Base-by-base conservation (phyloP, 1,284 basidiomycete genomes). In the Ceratobasidium sp. region DNA sequence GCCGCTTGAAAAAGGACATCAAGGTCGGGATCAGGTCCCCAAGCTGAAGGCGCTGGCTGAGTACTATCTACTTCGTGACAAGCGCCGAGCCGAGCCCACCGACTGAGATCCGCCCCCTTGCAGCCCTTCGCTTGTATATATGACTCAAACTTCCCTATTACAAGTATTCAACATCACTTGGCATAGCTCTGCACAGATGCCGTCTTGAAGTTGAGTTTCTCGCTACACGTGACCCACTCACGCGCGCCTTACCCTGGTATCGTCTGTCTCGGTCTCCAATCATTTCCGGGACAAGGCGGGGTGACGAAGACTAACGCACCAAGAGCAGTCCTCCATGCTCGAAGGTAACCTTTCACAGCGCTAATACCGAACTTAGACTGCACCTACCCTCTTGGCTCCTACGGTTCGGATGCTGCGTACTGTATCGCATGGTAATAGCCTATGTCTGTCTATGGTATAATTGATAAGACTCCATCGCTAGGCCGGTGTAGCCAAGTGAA, bases 71-170 rank as follows among this genome's bases (percentile, higher is more conserved):
- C 33, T 33, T 33, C 33, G 33, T 33, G 33, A 33, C 33, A 33
- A 63, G 60, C 60, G 60, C 60, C 60, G 60, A 63, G 60, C 60
- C 60, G 42, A 63, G 60, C 60, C 60, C 15, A 63, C n/a, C 26
- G 58, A 63, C 20, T 20, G 60, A 40, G 60, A 63, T 63, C 60
- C 60, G 60, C 60, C 60, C n/a, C 26, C 9, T 39, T 15, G n/a
- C n/a, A 33, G 60, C 39, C 39, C 12, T 55, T n/a, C 53, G 53
- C n/a, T n/a, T n/a, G 15, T 13, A 9, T n/a, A 20, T 40, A 39
- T 42, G 60, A 40, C 42, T 63, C 60, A 63, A 39, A 40, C 60
- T 9, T 13, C 7, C 23, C 46, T 49, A 33, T 33, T 60, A 39
- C 33, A 33, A 33, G 33, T 33, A 33, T 33, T 10, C 12, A 26